Base-by-base conservation (phyloP, 2,329 filamentous ascomycete genomes). In the Penicillium brevicompactum region DNA sequence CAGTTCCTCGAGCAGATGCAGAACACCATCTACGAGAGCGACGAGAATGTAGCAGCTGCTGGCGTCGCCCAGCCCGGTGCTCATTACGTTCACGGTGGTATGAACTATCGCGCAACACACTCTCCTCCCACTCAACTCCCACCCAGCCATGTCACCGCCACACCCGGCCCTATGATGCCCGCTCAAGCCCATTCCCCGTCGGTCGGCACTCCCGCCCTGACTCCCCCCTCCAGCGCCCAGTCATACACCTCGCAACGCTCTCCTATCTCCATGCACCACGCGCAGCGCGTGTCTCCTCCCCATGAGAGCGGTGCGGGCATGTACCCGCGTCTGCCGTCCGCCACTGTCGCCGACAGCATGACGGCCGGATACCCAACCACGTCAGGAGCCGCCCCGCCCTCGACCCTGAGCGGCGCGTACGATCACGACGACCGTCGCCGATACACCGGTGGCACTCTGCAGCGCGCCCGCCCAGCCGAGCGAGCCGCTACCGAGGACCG, bases 1-100 rank as follows among this genome's bases (percentile, higher is more conserved):
- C 89, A 92, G 70, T 90, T 97, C 73, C 84, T 99, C 52, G 92
- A 96, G 76, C 91, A 97, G 76, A 93, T 97, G 82, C 92, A 97
- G 76, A 87, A 89, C 61, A 97, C 93, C 44, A 91, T 97, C 46
- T 97, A 97, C 71, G 94, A 97, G 77, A 96, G 88, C 73, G 87
- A 92, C 52, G 90, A 87, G 66, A 88, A 92, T 48, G 88, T 91
- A 31, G 90, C 91, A 2, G 86, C 86, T 11, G 88, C 89, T 42
- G 89, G 90, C 55, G 84, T 95, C 55, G 89, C 90, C 65, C 86
- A 92, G 59, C 86, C 89, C 48, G 87, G 87, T 56, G 78, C 84
- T 14, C 88, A 91, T 70, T 87, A 89, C 67, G 76, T 85, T 16
- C 81, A 82, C 57, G 74, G 75, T 46, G 75, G 75, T 45, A 72